These are phyloP conservation scores for Kodamaea plutei DNA, from an alignment of 1,139 yeast genomes.

Conservation along the genomic window DNA sequence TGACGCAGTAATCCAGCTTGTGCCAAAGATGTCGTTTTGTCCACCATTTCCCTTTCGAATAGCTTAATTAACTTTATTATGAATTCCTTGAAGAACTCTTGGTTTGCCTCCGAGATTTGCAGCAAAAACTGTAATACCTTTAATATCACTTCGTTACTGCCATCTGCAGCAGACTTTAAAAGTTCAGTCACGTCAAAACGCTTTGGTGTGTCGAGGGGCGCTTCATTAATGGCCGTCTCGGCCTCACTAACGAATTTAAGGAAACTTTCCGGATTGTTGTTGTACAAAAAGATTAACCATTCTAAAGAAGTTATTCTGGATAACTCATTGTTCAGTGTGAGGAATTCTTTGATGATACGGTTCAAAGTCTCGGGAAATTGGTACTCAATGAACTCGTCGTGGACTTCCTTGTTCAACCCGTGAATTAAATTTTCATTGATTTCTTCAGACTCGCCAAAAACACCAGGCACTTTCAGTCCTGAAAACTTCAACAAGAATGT, in stretches of 20 bases:
- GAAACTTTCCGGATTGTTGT: slow-evolving; percentile 62
- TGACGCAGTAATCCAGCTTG: slow-evolving; percentile 41
- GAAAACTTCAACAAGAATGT: slow-evolving; percentile 30
- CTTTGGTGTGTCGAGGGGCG: slow-evolving; percentile 3
- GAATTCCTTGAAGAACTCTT: slow-evolving; percentile 71
- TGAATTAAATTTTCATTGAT: slow-evolving; percentile 15
- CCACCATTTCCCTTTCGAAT: slow-evolving; percentile 47
- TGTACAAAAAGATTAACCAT: slow-evolving; percentile 84
- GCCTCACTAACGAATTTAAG: slow-evolving; percentile 38
- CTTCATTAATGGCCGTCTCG: slow-evolving; percentile 32
- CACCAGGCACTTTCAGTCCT: slow-evolving; percentile 14
- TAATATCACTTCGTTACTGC: slow-evolving; percentile 80
- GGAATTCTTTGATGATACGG: slow-evolving; percentile 35
- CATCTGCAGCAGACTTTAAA: slow-evolving; percentile 77
- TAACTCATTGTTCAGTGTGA: slow-evolving; percentile 54
- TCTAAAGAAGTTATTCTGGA: slow-evolving; percentile 84
- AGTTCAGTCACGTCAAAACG: slow-evolving; percentile 65
- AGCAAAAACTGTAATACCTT: slow-evolving; percentile 75
- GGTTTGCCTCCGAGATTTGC: slow-evolving; percentile 77
- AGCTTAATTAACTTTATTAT: slow-evolving; percentile 67
- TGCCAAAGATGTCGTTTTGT: slow-evolving; percentile 18
- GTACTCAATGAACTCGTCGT: slow-evolving; percentile 39
- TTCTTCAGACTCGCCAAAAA: slow-evolving; percentile 7
- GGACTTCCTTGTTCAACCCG: slow-evolving; percentile 38
- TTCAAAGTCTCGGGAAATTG: slow-evolving; percentile 34